phyloP scores from a whole-genome alignment of 768 basidiomycete genomes.

The Lactifluus hygrophoroides region DNA sequence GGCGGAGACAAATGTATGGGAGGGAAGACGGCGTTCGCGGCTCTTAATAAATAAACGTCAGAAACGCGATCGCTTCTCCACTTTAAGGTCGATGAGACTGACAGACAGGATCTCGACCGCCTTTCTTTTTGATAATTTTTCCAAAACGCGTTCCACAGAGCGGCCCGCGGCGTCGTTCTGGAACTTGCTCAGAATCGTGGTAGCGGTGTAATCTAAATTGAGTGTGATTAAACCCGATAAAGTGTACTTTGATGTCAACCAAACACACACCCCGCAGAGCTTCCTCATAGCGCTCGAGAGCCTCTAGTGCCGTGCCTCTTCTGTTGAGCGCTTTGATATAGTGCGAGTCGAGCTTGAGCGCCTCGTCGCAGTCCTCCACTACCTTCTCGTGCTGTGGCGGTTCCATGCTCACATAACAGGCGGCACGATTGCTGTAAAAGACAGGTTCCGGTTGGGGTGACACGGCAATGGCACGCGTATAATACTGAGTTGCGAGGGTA shows the following conservation, averaged over 20 bases:
- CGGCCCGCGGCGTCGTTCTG: constrained; percentile 68
- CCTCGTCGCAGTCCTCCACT: constrained; percentile 81
- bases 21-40: constrained; percentile 79
- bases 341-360: constrained; percentile 69
- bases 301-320: constrained; percentile 78
- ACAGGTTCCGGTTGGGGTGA: constrained; percentile 81
- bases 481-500: constrained; percentile 48
- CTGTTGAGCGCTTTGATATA: constrained; percentile 92
- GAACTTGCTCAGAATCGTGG: constrained; percentile 91
- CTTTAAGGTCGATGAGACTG: constrained; percentile 20
- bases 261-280: constrained; percentile 60
- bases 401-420: constrained; percentile 89
- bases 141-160: constrained; percentile 87
- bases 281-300: constrained; percentile 62
- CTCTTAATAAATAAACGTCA: constrained; percentile 33
- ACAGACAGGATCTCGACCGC: constrained; percentile 66
- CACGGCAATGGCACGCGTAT: constrained; percentile 67
- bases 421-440: constrained; percentile 95
- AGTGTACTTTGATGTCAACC: not conserved
- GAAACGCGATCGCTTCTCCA: not conserved
- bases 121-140: constrained; percentile 65
- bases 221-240: not conserved
- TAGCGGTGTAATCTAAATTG: constrained; percentile 82
- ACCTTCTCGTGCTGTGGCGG: constrained; percentile 80
- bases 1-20: constrained; percentile 84